Evolutionary conservation across 2,329 filamentous ascomycete species (phyloP).

Genomic region (Curvularia spicifera): DNA sequence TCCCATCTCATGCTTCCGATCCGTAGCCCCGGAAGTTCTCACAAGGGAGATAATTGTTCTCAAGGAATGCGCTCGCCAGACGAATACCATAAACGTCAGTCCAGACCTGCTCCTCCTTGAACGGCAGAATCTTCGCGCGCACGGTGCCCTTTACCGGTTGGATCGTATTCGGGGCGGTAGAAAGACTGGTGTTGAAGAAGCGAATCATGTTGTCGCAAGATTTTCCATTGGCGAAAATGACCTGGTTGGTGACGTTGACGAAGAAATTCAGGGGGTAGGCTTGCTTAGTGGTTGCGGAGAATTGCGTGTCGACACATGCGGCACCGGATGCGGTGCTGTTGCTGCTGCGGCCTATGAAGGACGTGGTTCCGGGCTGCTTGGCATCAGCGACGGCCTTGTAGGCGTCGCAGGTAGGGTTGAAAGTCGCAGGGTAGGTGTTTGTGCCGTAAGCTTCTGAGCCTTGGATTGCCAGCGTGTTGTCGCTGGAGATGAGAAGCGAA

Average conservation of each 20-base stretch:
- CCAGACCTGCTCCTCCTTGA: conserved; percentile 40
- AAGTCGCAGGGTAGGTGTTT: conserved; percentile 51
- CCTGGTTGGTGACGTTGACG: conserved; percentile 63
- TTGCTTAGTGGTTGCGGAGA: conserved; percentile 16
- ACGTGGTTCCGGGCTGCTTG: conserved; percentile 30
- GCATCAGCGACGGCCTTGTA: conserved; percentile 47
- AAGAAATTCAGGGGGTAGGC: conserved; percentile 55
- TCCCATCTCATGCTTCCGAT: background rate
- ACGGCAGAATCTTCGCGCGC: conserved; percentile 36
- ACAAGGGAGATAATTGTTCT: conserved; percentile 49
- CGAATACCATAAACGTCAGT: conserved; percentile 43
- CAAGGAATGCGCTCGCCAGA: conserved; percentile 50
- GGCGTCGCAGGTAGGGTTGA: conserved; percentile 59
- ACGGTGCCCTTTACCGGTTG: conserved; percentile 46
- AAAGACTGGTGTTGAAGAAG: conserved; percentile 56
- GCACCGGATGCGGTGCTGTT: conserved; percentile 24
- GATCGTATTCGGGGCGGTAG: conserved; percentile 41
- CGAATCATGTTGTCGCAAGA: conserved; percentile 55
- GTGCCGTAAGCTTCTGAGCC: conserved; percentile 58
- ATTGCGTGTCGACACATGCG: conserved; percentile 27
- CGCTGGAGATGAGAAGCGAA: conserved; percentile 56
- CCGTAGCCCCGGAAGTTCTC: conserved; percentile 42
- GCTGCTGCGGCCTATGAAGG: conserved; percentile 27
- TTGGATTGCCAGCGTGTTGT: conserved; percentile 52
- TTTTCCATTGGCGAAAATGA: conserved; percentile 53